Evolutionary conservation across 2,329 filamentous ascomycete genomes (phyloP).

Genomic region (Leptosphaerulina australis): DNA sequence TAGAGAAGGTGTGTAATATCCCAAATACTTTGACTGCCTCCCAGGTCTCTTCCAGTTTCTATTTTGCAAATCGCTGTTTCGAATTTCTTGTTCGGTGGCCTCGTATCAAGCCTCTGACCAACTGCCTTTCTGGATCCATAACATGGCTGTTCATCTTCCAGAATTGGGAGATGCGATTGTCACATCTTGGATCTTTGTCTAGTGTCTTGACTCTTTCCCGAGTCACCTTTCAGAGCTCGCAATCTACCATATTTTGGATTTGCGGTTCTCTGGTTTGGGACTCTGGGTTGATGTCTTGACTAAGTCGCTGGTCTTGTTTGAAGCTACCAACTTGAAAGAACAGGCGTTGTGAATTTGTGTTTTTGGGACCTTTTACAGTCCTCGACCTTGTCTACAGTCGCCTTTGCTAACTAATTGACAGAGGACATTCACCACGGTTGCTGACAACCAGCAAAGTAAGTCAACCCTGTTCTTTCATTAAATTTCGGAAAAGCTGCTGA

Average conservation of each 20-base stretch:
- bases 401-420: background rate
- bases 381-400: background rate
- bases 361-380: background rate
- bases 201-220: background rate
- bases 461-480: too few relatives aligned
- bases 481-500: conserved; percentile 11
- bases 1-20: too few relatives aligned
- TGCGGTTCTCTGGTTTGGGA: background rate
- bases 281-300: too few relatives aligned
- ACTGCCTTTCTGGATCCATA: background rate
- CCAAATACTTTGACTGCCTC: too few relatives aligned
- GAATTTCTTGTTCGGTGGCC: too few relatives aligned
- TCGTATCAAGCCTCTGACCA: too few relatives aligned
- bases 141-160: background rate
- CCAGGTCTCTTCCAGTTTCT: too few relatives aligned
- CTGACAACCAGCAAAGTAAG: conserved; percentile 56
- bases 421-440: conserved; percentile 83
- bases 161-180: background rate
- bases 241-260: background rate
- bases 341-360: too few relatives aligned
- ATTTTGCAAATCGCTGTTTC: too few relatives aligned
- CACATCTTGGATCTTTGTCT: background rate
- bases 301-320: too few relatives aligned
- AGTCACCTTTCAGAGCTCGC: background rate
- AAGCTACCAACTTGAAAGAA: too few relatives aligned